Base-by-base conservation (phyloP, 345 rosid genomes). In the Noccaea bulbosa region DNA sequence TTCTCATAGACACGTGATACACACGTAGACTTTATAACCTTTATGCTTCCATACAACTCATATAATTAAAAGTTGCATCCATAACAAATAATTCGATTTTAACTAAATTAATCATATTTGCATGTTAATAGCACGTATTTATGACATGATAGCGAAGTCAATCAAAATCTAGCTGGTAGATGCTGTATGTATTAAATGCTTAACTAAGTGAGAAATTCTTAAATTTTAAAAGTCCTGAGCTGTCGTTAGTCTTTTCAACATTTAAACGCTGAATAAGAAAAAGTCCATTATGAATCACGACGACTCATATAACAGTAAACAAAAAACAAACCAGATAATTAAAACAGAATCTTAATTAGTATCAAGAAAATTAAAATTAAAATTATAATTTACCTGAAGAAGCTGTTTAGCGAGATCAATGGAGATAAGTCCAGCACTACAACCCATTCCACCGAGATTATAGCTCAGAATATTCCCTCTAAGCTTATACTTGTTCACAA, bases 401-500 rank as follows among this genome's bases (percentile, higher is more conserved):
- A 87, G 79, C 17, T 83, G 80, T 62, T 82, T 83, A 64, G 88
- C 89, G 20, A 87, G 86, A 70, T 79, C 89, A 6, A 85, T 79
- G 49, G 89, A 81, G 62, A 85, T 80, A 7, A 85, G 68, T 0
- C 87, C 83, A 17, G 85, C 83, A 57, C 89, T 85, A 52, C 87
- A 85, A 35, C 83, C 89, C 89, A 85, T 85, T 15, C 87, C 87
- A 24, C 83, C 84, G 8, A 85, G 87, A 77, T 85, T 85, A 37
- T 80, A 85, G 64, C 78, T 81, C 50, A 69, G 3, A n/a, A 80
- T 77, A 10, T 81, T 81, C 5, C 79, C 81, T 67, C 84, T 74
- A 55, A 85, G 87, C 61, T 74, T 81, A 82, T 81, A 83, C 40
- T 37, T 77, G 11, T 81, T 83, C 32, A 83, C 81, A 32, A 85